phyloP scores from a whole-genome alignment of 2,329 filamentous ascomycete species.

The Trichoderma harzianum region DNA sequence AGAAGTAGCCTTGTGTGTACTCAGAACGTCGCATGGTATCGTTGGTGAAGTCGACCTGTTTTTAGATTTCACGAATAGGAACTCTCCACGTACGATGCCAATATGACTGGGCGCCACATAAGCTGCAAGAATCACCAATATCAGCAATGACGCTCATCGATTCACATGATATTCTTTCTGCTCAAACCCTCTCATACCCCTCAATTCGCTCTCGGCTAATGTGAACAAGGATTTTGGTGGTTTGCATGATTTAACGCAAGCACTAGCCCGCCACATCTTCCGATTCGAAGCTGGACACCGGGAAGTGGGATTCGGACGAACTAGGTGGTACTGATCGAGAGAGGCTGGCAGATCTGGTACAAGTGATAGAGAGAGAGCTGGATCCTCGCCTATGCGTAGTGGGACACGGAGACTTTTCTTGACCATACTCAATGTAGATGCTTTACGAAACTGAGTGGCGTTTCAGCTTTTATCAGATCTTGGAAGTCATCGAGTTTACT shows the following conservation, averaged over 20 bases:
- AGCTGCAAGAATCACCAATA: background rate
- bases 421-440: background rate
- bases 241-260: background rate
- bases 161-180: background rate
- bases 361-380: background rate
- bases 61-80: background rate
- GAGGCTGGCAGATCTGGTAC: background rate
- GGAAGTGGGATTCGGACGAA: background rate
- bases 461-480: background rate
- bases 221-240: background rate
- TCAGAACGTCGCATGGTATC: background rate
- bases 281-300: background rate
- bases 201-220: conserved; percentile 1
- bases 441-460: background rate
- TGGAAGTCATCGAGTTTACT: background rate
- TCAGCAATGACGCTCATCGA: background rate
- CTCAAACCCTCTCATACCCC: background rate
- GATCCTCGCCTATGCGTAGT: background rate
- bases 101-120: background rate
- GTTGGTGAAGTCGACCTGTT: background rate
- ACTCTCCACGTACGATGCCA: background rate
- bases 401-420: background rate
- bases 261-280: background rate
- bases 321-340: background rate
- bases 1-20: background rate